Evolutionary conservation across 495 filamentous ascomycete species (phyloP).

Genomic region (Hapsidospora chrysogenum): DNA sequence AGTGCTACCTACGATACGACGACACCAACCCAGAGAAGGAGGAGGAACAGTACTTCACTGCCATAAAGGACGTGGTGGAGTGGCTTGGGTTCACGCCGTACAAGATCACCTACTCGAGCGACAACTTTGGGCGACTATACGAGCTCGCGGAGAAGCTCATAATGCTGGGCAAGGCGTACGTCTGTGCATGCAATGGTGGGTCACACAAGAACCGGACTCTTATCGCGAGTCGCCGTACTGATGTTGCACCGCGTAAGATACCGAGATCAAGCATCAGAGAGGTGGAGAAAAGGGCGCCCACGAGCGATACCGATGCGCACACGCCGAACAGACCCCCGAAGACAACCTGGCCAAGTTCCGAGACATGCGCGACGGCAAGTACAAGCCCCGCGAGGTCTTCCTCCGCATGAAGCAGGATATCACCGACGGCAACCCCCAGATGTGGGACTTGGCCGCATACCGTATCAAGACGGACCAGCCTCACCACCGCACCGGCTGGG

Average conservation of each 20-base stretch:
- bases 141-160: slow-evolving; percentile 80
- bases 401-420: slow-evolving; percentile 82
- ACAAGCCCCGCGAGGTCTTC: slow-evolving; percentile 72
- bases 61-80: slow-evolving; percentile 61
- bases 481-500: slow-evolving; percentile 55
- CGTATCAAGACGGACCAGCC: slow-evolving; percentile 45
- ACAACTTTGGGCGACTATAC: slow-evolving; percentile 79
- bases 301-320: slow-evolving; percentile 58
- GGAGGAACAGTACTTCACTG: slow-evolving; percentile 59
- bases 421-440: slow-evolving; percentile 43
- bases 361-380: slow-evolving; percentile 82
- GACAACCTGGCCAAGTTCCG: slow-evolving; percentile 71
- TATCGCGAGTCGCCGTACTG: too few relatives aligned
- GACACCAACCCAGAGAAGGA: slow-evolving; percentile 79
- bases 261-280: slow-evolving; percentile 69
- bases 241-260: too few relatives aligned
- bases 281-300: slow-evolving; percentile 55
- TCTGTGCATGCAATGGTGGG: slow-evolving; percentile 36
- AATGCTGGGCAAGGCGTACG: slow-evolving; percentile 54
- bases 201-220: too few relatives aligned
- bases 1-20: slow-evolving; percentile 49
- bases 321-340: slow-evolving; percentile 57
- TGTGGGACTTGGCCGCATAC: slow-evolving; percentile 71
- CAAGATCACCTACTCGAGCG: slow-evolving; percentile 59
- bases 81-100: slow-evolving; percentile 74